Base-by-base conservation (phyloP, 495 filamentous ascomycete species). In the Penicillium flavigenum region DNA sequence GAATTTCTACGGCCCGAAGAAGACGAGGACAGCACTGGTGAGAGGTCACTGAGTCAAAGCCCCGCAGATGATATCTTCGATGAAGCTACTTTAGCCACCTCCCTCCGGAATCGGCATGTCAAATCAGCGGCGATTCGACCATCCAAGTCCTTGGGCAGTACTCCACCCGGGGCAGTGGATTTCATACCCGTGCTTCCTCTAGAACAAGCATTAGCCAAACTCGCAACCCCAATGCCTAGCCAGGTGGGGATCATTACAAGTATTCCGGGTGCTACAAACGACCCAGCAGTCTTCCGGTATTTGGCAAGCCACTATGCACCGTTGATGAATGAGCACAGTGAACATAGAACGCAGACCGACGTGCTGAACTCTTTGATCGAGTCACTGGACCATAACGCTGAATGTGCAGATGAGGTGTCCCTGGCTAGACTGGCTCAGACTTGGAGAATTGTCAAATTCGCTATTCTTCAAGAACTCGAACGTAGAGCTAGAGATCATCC, bases 391-490 rank as follows among this genome's bases (percentile, higher is more conserved):
- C 74, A 77, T 27, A 91, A 88, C 72, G 87, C 87, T 11, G 73
- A 70, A 48, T 76, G 83, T 47, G 83, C 87, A 5, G 83, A 87
- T 59, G 75, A 77, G 16, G 74, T 81, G 26, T 80, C 80, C 26
- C 75, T 84, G 54, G 81, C 83, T 62, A 83, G 84, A 14, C 72
- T 90, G 12, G 85, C 88, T 8, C 88, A 91, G 63, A 90, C 87
- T 4, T 92, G 88, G 88, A 83, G 84, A 36, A 80, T 90, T 32
- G 67, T 91, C 17, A 83, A 81, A 20, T 85, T 81, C 55, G 82
- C 83, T 22, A 77, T 88, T 43, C 65, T 81, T 17, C 72, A 88
- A 54, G 79, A 90, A 43, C 76, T 90, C 1, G 71, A 76, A 19
- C 70, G 77, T 26, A 80, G 83, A 56, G 82, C 81, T 2, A 77